Base-by-base conservation (phyloP, 2,329 filamentous ascomycete genomes). In the Alternaria alternata region DNA sequence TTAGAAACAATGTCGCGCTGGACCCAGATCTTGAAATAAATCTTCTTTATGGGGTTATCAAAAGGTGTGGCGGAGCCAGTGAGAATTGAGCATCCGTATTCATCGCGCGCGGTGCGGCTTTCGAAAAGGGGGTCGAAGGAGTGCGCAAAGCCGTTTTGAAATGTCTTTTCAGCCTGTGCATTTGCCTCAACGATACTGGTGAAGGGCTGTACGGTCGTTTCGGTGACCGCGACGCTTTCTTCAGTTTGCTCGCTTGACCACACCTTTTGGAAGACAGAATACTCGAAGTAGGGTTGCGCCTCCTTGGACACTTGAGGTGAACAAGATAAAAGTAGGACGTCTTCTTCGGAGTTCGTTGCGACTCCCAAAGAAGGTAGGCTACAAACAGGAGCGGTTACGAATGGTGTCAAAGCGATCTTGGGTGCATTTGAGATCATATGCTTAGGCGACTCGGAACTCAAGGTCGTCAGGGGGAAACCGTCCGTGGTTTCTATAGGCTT, bases 201-300 rank as follows among this genome's bases (percentile, higher is more conserved):
- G 48, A 59, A 64, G 0, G 64, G 55, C 11, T 42, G 60, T 4
- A 55, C 51, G 28, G 47, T 56, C 12, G 67, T 44, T 26, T 64
- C 62, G 9, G 43, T 56, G 1, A 49, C 47, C 3, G 22, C 5
- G 9, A 30, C 36, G 6, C 54, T 28, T 7, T 49, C 9, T 43
- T 60, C 67, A 20, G 26, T 32, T 2, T 54, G 57, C 14, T 30
- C 16, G 18, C 38, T 42, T 7, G 38, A 48, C 66, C 69, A 70
- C 0, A 59, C n/a, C 16, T 62, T 69, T 20, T 72, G 63, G 9
- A 62, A 64, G 8, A 73, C 36, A 0, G 64, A 60, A 53, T 73
- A 75, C 24, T 74, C 68, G 18, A 72, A 73, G 44, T 69, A 74
- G 5, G 68, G 54, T n/a, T 70, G 62, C 26, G 66, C 61, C 26